Base-by-base conservation (phyloP, 83 land plant species). In the Thuja plicata region DNA sequence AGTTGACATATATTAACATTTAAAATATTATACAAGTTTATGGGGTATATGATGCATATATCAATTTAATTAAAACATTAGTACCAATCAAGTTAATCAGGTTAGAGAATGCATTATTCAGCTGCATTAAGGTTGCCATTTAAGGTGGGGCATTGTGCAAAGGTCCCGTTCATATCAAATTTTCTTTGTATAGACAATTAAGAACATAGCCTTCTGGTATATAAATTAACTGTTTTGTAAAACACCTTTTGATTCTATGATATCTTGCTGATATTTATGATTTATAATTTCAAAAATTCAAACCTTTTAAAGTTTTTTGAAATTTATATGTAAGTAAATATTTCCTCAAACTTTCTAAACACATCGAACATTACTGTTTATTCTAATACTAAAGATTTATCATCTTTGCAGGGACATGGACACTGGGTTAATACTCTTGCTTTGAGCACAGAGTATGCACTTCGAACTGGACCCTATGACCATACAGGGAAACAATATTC, bases 371-470 rank as follows among this genome's bases (percentile, higher is more conserved):
- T 35, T 41, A 41, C 84, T 41, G 27, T 11, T 83, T 46, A 19
- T 83, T 83, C 27, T 38, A 60, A 86, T 19, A 38, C 74, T 19
- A 76, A 76, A 35, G 19, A 50, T 12, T 35, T 57, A 19, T 85
- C 54, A 16, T 46, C 45, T 88, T 57, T 46, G 45, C 32, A 98
- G 97, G 99, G 99, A 5, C 99, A 98, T 91, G 99, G 99, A 37
- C 99, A 98, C 88, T 98, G 99, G 99, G 99, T 98, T 13, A 98
- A 98, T 87, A 94, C 97, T 37, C 92, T 98, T 87, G 99, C 99
- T 82, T 88, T 98, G 87, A 98, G 99, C 90, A 98, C 99, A 30
- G 99, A 98, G 86, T 97, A 98, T 89, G 96, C 92, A 55, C 95
- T 98, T 79, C 93, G 99, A 7, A 98, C 99, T 60, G 99, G 99